A percentile compares a stretch with the other conserved stretches of the same genome.
Conservation (phyloP, 495 filamentous ascomycete genomes). For the Mytilinidion resinicola region DNA sequence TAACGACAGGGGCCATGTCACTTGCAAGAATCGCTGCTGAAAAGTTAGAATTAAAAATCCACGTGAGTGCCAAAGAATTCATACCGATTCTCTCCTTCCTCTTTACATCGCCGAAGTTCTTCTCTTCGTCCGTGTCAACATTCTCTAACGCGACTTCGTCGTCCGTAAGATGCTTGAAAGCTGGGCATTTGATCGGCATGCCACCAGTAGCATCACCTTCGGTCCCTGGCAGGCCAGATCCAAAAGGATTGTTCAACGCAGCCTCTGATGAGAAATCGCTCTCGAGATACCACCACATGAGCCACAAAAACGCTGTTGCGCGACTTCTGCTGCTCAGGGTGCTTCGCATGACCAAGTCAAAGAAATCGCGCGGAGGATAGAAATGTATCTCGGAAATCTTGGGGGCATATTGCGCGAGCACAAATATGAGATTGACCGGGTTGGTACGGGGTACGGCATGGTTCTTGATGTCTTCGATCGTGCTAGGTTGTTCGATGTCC, state of each 20-base stretch:
- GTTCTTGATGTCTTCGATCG: slow-evolving; percentile 73
- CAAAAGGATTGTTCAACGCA: slow-evolving; percentile 83
- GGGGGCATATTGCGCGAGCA: slow-evolving; percentile 82
- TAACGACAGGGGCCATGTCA: slow-evolving; percentile 32
- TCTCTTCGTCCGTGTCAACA: slow-evolving; percentile 79
- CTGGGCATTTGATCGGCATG: slow-evolving; percentile 73
- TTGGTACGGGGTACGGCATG: slow-evolving; percentile 74
- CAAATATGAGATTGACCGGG: slow-evolving; percentile 93
- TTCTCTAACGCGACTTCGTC: slow-evolving; percentile 80
- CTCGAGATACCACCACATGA: slow-evolving; percentile 99
- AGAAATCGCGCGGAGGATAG: slow-evolving; percentile 78
- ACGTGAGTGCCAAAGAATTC: slow-evolving; percentile 43
- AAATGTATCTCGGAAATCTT: slow-evolving; percentile 94
- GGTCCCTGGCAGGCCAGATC: slow-evolving; percentile 59
- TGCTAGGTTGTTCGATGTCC: slow-evolving; percentile 79
- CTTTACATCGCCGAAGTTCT: slow-evolving; percentile 80
- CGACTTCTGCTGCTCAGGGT: slow-evolving; percentile 76
- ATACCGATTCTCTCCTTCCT: slow-evolving; percentile 71
- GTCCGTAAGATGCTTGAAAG: slow-evolving; percentile 66
- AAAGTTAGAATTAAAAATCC: slow-evolving; percentile 26
- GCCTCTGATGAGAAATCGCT: slow-evolving; percentile 83
- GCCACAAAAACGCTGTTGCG: slow-evolving; percentile 86
- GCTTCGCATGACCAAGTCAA: slow-evolving; percentile 88
- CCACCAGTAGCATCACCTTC: slow-evolving; percentile 49
- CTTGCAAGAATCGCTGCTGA: slow-evolving; percentile 24